These are phyloP conservation scores for Guyanaporus albipodus DNA, from an alignment of 768 basidiomycete species.

Conservation along the genomic window DNA sequence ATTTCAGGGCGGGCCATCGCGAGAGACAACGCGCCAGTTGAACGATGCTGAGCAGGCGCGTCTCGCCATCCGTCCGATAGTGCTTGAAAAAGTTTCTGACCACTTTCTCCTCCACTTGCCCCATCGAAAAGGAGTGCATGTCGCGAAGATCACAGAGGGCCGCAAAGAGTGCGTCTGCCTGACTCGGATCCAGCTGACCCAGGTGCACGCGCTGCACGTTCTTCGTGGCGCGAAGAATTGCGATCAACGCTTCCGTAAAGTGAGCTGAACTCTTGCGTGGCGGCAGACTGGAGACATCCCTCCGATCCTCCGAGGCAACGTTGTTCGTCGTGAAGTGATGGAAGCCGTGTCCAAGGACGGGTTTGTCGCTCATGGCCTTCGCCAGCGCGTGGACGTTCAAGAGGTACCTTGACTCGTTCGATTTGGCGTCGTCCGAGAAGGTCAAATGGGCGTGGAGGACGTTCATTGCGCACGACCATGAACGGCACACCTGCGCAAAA, in stretches of 20 bases:
- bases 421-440: conserved; percentile 16
- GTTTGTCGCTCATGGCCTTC: conserved; percentile 14
- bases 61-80: not conserved
- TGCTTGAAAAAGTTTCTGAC: not conserved
- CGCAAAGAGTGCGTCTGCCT: conserved; percentile 6
- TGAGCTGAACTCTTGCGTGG: not conserved
- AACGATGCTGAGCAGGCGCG: conserved; percentile 7
- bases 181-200: conserved; percentile 9
- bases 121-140: conserved; percentile 14
- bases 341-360: conserved; percentile 9
- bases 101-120: not conserved
- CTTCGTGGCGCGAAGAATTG: conserved; percentile 17
- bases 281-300: not conserved
- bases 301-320: conserved; percentile 2
- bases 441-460: conserved; percentile 11
- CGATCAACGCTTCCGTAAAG: conserved; percentile 18
- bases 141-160: conserved; percentile 11
- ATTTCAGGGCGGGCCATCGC: conserved; percentile 13
- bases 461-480: conserved; percentile 24
- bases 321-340: conserved; percentile 19
- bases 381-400: conserved; percentile 17
- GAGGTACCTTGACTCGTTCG: not conserved
- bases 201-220: conserved; percentile 15
- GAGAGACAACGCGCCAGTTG: conserved; percentile 20
- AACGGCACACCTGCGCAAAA: conserved; percentile 23